phyloP scores from a whole-genome alignment of 2,329 filamentous ascomycete genomes.

The Mariannaea elegans region DNA sequence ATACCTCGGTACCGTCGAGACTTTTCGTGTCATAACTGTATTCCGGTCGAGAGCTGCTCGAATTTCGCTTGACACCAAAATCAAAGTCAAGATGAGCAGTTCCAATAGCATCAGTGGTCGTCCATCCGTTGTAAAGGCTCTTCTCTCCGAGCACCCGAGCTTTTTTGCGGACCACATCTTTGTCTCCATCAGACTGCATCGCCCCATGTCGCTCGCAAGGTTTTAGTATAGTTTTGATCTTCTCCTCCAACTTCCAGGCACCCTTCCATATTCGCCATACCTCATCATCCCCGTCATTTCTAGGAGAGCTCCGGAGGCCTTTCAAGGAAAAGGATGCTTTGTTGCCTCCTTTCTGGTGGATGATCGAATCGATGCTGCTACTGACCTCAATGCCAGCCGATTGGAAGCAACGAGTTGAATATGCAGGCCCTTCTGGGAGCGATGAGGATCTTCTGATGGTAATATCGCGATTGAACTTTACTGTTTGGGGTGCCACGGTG shows the following conservation, averaged over 20 bases:
- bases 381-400: conserved; percentile 90
- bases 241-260: conserved; percentile 91
- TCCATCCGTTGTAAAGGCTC: conserved; percentile 88
- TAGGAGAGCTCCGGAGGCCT: conserved; percentile 76
- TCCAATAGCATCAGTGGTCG: conserved; percentile 66
- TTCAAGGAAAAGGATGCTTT: conserved; percentile 15
- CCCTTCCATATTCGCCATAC: conserved; percentile 89
- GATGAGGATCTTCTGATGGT: conserved; percentile 79
- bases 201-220: conserved; percentile 76
- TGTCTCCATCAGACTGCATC: background rate
- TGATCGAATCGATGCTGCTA: conserved; percentile 79
- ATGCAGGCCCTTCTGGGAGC: conserved; percentile 77
- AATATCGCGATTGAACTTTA: conserved; percentile 72
- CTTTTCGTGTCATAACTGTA: conserved; percentile 81
- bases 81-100: conserved; percentile 71
- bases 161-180: conserved; percentile 58
- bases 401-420: conserved; percentile 76
- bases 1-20: conserved; percentile 77
- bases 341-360: conserved; percentile 84
- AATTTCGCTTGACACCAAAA: conserved; percentile 50
- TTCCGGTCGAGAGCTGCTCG: conserved; percentile 52
- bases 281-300: conserved; percentile 70
- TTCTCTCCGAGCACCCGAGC: conserved; percentile 79
- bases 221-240: conserved; percentile 75
- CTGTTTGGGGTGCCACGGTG: conserved; percentile 46